phyloP scores from a whole-genome alignment of 108 stramenopile genomes.

The Aureococcus anophagefferens region DNA sequence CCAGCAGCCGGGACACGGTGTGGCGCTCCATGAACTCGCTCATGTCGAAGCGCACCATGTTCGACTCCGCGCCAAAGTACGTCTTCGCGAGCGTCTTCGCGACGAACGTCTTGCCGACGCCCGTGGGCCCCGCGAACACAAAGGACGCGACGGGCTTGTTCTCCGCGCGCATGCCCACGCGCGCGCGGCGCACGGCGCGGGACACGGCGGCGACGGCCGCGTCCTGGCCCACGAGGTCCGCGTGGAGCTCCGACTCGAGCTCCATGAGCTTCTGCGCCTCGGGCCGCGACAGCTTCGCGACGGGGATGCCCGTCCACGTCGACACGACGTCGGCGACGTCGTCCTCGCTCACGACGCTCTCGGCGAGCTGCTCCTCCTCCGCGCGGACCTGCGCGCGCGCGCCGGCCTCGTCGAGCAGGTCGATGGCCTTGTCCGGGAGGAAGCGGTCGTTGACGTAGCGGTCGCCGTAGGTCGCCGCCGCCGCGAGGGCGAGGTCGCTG shows the following conservation, averaged over 20 bases:
- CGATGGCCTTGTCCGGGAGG: constrained; percentile 70
- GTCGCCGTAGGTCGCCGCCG: constrained; percentile 59
- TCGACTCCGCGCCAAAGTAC: constrained; percentile 66
- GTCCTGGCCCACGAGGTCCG: constrained; percentile 34
- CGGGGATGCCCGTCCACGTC: constrained; percentile 37
- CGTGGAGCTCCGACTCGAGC: constrained; percentile 19
- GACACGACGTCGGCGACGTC: constrained; percentile 40
- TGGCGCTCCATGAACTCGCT: constrained; percentile 71
- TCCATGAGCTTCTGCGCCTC: constrained; percentile 43
- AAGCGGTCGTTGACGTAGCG: constrained; percentile 68
- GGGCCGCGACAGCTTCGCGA: constrained; percentile 32
- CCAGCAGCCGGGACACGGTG: constrained; percentile 60
- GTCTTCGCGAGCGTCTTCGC: constrained; percentile 76
- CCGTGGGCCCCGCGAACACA: constrained; percentile 39
- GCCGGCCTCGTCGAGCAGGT: constrained; percentile 55
- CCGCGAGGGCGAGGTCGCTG: constrained; percentile 43
- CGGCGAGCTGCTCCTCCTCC: constrained; percentile 15
- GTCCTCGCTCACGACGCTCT: constrained; percentile 42
- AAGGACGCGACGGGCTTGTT: constrained; percentile 19
- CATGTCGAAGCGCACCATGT: constrained; percentile 78
- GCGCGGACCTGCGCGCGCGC: constrained; percentile 35
- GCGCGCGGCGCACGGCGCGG: constrained; percentile 15
- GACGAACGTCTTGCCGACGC: constrained; percentile 84
- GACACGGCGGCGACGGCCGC: constrained; percentile 30
- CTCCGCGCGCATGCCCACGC: constrained; percentile 17